Evolutionary conservation across 1,139 yeast species (phyloP).

Genomic region (Candida labiduridarum): DNA sequence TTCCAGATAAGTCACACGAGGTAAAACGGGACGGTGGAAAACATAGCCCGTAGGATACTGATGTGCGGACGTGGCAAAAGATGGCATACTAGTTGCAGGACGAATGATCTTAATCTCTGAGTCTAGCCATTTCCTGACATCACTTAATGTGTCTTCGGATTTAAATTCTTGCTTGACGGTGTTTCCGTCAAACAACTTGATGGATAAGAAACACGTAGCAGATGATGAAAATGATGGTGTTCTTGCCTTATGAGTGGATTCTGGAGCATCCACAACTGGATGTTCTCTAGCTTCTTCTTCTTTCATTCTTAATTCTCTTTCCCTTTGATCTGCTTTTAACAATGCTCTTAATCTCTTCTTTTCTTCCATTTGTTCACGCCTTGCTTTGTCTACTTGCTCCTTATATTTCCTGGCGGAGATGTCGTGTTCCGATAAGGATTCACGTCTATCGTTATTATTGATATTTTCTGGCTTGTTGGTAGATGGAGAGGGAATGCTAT

Average conservation of each 20-base stretch:
- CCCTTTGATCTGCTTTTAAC: constrained; percentile 53
- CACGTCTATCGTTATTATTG: neutral
- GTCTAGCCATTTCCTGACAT: constrained; percentile 69
- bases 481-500: neutral
- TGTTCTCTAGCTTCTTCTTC: constrained; percentile 16
- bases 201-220: constrained; percentile 43
- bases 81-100: constrained; percentile 30
- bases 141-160: constrained; percentile 44
- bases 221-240: constrained; percentile 2
- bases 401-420: constrained; percentile 30
- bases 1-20: constrained; percentile 42
- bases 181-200: constrained; percentile 58
- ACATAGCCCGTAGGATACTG: constrained; percentile 39
- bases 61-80: constrained; percentile 38
- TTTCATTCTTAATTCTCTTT: constrained; percentile 50
- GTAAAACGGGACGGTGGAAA: constrained; percentile 41
- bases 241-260: neutral
- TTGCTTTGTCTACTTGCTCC: constrained; percentile 39
- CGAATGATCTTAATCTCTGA: constrained; percentile 36
- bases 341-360: constrained; percentile 54
- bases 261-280: neutral
- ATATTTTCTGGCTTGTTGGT: neutral
- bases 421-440: constrained; percentile 9
- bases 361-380: constrained; percentile 46
- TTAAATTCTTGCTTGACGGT: constrained; percentile 48